Evolutionary conservation across 176 grass and related monocot genomes (phyloP).

Genomic region (Oropetium thomaeum): DNA sequence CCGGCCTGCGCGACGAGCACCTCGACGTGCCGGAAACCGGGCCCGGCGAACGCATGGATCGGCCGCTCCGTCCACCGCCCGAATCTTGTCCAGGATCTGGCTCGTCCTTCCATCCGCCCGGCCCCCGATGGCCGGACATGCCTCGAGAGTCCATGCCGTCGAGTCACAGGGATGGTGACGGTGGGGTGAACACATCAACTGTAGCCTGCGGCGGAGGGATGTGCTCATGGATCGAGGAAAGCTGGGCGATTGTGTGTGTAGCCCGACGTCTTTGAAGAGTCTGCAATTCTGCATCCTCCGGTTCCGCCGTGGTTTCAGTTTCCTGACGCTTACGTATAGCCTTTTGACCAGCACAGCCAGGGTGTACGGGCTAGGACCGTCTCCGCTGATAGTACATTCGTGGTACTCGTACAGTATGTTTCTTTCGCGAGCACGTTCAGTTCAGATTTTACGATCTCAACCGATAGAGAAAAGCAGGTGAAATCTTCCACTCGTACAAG

Average conservation of each 20-base stretch:
- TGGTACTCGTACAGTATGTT: too few relatives aligned
- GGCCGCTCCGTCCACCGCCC: conserved; percentile 15
- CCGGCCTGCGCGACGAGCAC: not conserved
- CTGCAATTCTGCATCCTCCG: not conserved
- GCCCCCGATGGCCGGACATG: conserved; percentile 31
- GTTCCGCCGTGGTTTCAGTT: not conserved
- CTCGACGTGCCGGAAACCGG: not conserved
- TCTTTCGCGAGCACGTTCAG: too few relatives aligned
- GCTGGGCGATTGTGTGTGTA: not conserved
- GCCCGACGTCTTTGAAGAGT: too few relatives aligned
- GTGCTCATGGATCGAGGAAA: not conserved
- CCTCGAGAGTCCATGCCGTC: not conserved
- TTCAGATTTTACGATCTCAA: too few relatives aligned
- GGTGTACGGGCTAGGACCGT: too few relatives aligned
- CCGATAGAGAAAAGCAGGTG: too few relatives aligned
- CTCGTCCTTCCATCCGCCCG: not conserved
- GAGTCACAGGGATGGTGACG: not conserved
- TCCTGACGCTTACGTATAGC: too few relatives aligned
- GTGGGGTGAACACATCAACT: not conserved
- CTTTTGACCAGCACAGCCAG: too few relatives aligned
- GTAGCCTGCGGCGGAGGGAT: not conserved
- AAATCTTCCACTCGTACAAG: too few relatives aligned
- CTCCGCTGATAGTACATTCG: not conserved
- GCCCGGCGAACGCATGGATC: not conserved
- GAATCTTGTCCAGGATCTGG: conserved; percentile 14